Base-by-base conservation (phyloP, 305 asterid genomes). In the Withania somnifera region DNA sequence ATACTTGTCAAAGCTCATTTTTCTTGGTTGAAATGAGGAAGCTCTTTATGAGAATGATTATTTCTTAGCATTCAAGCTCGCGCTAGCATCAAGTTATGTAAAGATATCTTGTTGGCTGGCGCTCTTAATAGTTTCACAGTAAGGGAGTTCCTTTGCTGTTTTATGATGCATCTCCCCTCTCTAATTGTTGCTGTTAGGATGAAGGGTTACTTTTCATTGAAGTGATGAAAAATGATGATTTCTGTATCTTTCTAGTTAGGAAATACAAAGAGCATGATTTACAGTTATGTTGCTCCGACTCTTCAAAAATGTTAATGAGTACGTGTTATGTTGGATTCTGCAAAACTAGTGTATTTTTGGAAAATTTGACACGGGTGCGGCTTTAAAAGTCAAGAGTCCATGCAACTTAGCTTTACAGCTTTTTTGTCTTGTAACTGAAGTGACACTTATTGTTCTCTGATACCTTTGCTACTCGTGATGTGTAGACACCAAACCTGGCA, bases 401-500 rank as follows among this genome's bases (percentile, higher is more conserved):
- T 4, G 34, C 34, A 30, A 30, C 34, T 30, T 30, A 30, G 34
- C 34, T 30, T 36, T 69, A 40, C 8, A 24, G 58, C 47, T 71
- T 24, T 47, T 32, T 76, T 47, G 8, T 82, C 57, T 45, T 34
- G 20, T 57, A 34, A 26, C 64, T 84, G 50, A 79, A 71, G 64
- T 52, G 53, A 69, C 77, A 57, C 61, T 77, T 77, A 52, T 20
- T 64, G 56, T 71, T 63, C 9, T 20, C 63, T 80, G 63, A 47
- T 15, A 64, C 45, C 63, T 81, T 71, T 60, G 36, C 4, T 78
- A 79, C 82, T 19, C 78, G 58, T 42, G 71, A 78, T 79, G 17
- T 79, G 80, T 88, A 95, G 99, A 90, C 88, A 93, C 91, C 78
- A 92, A 90, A 78, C 83, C 93, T 67, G 91, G 91, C 64, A 96